phyloP scores from a whole-genome alignment of 106 monocot species.

The Phalaenopsis equestris region DNA sequence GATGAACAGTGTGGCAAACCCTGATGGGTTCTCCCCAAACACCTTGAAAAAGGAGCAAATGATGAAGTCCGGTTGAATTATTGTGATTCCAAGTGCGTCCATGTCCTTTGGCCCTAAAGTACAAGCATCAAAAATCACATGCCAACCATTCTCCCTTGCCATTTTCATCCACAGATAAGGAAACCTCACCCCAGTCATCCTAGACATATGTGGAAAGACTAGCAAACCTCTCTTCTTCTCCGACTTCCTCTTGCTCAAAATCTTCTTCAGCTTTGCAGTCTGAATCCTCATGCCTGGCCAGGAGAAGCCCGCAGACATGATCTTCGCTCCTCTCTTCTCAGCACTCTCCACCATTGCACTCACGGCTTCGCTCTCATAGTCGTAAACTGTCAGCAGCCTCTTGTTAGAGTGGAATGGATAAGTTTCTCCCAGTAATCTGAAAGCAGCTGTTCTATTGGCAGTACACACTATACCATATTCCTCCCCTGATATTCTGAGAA shows the following conservation, averaged over 20 bases:
- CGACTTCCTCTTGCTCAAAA: slow-evolving; percentile 21
- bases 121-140: slow-evolving; percentile 54
- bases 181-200: slow-evolving; percentile 59
- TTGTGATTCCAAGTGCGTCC: slow-evolving; percentile 58
- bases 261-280: slow-evolving; percentile 35
- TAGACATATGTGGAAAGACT: slow-evolving; percentile 68
- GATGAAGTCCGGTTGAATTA: slow-evolving; percentile 75
- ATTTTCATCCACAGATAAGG: slow-evolving; percentile 79
- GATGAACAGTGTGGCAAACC: slow-evolving; percentile 57
- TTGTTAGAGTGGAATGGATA: slow-evolving; percentile 49
- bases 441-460: slow-evolving; percentile 52
- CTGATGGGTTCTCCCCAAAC: slow-evolving; percentile 70
- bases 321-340: slow-evolving; percentile 32
- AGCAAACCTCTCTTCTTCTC: slow-evolving; percentile 45
- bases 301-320: slow-evolving; percentile 38
- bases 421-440: slow-evolving; percentile 61
- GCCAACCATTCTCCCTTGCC: slow-evolving; percentile 71
- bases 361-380: slow-evolving; percentile 60
- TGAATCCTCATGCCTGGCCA: slow-evolving; percentile 63
- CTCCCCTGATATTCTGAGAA: slow-evolving; percentile 38
- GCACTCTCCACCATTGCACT: slow-evolving; percentile 31
- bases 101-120: slow-evolving; percentile 68
- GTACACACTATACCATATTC: slow-evolving; percentile 60
- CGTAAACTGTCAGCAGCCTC: slow-evolving; percentile 56
- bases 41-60: slow-evolving; percentile 77